Evolutionary conservation across 805 yeast genomes (phyloP), one percentile per base, ranked within the genome.

Genomic region (Candida andamanensis): DNA sequence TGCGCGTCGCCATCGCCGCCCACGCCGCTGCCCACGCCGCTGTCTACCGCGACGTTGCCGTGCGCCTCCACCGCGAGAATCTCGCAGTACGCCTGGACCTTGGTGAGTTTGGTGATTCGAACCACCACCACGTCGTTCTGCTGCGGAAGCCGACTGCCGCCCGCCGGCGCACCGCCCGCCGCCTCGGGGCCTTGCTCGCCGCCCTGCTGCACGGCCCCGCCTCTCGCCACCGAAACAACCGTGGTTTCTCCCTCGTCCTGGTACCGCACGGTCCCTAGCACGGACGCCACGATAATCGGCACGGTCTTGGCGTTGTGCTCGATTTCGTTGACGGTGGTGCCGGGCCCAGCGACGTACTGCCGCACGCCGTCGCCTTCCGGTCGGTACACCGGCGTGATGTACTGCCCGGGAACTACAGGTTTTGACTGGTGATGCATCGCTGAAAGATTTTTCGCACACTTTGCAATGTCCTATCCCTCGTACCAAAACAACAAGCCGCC

Each of bases 81-180:
- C 44, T 87, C 96, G 26, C 85, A 80, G 46, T 69, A 69, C 2
- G 87, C 95, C 54, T 89, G 89, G 35, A 72, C 74, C 24, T 67
- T 59, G 6, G 78, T 71, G 23, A 89, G 68, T 44, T 79, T 73
- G 16, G 80, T 76, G 15, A 92, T 82, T 33, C 78, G 68, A 1
- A 85, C 85, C 14, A 90, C 60, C 2, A 92, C 96, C 15, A 79
- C 56, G 53, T 90, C 96, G 17, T 84, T 82, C 42, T 85, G 95
- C 40, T 77, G 74, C 6, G 97, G 97, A 33, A 89, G 58, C 39
- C 71, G 70, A 34, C 67, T 72, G 25, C 69, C 53, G 35, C 54
- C 60, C 36, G 54, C 60, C 10, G 37, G 33, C 4, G 31, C 27
- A 8, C 26, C 18, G 15, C 30, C 30, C n/a, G 27, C 13, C 14